Evolutionary conservation across 2,329 filamentous ascomycete species (phyloP).

Genomic region (Colletotrichum sp.): DNA sequence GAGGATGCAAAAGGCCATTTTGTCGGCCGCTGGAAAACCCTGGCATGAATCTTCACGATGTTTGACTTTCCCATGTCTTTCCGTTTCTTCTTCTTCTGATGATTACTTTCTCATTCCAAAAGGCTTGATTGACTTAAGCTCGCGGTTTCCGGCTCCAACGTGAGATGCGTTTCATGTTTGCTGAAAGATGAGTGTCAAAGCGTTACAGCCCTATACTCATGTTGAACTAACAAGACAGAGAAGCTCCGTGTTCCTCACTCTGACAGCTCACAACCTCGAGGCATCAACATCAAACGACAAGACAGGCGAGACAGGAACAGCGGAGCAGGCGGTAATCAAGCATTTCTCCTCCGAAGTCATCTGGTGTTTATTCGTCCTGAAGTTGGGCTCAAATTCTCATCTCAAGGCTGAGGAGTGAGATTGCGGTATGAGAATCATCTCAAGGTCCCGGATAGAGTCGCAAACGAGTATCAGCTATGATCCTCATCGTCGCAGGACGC

Average conservation of each 20-base stretch:
- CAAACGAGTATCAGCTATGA: conserved; percentile 21
- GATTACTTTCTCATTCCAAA: conserved; percentile 9
- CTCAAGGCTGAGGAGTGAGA: not conserved
- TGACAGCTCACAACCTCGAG: conserved; percentile 3
- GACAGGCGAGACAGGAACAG: not conserved
- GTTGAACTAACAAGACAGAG: not conserved
- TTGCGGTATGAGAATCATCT: conserved; percentile 16
- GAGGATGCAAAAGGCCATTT: not conserved
- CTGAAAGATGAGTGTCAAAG: conserved; percentile 10
- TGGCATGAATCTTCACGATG: not conserved
- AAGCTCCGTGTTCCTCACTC: not conserved
- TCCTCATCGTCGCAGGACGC: conserved; percentile 4
- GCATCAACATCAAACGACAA: not conserved
- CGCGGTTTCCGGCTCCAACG: not conserved
- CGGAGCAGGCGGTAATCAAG: not conserved
- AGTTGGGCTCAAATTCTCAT: conserved; percentile 2
- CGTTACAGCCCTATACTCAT: conserved; percentile 9
- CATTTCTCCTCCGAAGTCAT: not conserved
- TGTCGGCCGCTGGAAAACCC: not conserved
- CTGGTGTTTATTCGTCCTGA: not conserved
- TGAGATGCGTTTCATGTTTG: conserved; percentile 13
- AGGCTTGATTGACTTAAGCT: conserved; percentile 30
- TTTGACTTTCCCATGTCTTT: conserved; percentile 18
- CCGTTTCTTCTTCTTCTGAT: conserved; percentile 10
- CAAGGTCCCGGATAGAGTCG: conserved; percentile 5